phyloP scores from a whole-genome alignment of 1,284 basidiomycete genomes.

The Cryptococcus hybrid region DNA sequence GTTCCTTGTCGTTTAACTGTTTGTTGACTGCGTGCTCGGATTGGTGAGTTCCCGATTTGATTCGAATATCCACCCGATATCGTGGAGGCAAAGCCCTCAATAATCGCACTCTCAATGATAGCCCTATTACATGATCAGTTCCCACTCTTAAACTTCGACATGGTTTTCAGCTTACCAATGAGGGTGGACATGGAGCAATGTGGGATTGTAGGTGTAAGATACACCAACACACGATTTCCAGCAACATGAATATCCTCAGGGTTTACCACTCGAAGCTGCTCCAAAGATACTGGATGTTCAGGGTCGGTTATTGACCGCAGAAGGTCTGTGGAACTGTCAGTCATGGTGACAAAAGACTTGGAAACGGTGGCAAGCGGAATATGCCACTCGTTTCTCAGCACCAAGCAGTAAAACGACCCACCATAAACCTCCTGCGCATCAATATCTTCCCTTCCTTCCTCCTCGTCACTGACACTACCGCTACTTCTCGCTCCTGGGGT shows the following conservation, averaged over 20 bases:
- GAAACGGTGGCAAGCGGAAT: background rate
- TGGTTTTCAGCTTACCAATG: slow-evolving; percentile 65
- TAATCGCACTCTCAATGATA: slow-evolving; percentile 88
- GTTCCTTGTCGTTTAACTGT: slow-evolving; percentile 97
- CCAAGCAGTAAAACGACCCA: slow-evolving; percentile 34
- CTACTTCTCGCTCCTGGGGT: background rate
- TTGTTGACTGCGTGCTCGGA: slow-evolving; percentile 96
- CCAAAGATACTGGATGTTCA: slow-evolving; percentile 92
- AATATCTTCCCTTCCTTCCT: slow-evolving; percentile 56
- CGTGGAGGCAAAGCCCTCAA: slow-evolving; percentile 84
- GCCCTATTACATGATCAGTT: slow-evolving; percentile 56
- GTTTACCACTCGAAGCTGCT: slow-evolving; percentile 94
- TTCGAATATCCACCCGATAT: slow-evolving; percentile 91
- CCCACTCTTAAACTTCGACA: background rate
- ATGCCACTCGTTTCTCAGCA: background rate
- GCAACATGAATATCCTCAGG: slow-evolving; percentile 77
- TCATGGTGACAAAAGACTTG: background rate
- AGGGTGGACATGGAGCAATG: slow-evolving; percentile 98
- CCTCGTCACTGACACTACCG: background rate
- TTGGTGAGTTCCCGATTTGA: slow-evolving; percentile 94
- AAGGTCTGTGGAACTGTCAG: slow-evolving; percentile 61
- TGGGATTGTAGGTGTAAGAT: slow-evolving; percentile 96
- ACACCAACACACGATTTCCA: slow-evolving; percentile 72
- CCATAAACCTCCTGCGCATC: slow-evolving; percentile 60
- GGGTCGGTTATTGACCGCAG: slow-evolving; percentile 93